Evolutionary conservation across 208 protist genomes (phyloP).

Genomic region (Trypanosoma avium): DNA sequence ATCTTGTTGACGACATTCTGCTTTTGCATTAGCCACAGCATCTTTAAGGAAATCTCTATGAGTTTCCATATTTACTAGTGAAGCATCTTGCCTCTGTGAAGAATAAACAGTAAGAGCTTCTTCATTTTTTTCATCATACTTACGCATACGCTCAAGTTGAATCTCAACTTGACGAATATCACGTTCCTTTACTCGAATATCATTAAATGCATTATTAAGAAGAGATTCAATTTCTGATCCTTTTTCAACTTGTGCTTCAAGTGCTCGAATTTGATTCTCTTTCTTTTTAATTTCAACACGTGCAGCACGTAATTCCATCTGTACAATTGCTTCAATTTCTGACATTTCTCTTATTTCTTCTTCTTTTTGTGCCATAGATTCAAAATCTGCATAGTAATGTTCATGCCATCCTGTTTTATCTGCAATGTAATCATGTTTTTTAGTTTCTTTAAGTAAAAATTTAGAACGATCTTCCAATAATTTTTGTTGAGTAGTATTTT

Average conservation of each 20-base stretch:
- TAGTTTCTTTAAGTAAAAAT: constrained; percentile 38
- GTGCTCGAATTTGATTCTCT: constrained; percentile 48
- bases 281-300: constrained; percentile 69
- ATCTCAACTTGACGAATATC: constrained; percentile 66
- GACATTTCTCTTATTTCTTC: constrained; percentile 64
- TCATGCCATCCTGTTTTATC: constrained; percentile 73
- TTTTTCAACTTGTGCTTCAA: constrained; percentile 41
- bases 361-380: constrained; percentile 33
- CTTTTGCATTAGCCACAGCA: constrained; percentile 64
- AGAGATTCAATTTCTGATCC: constrained; percentile 45
- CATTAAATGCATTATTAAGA: constrained; percentile 69
- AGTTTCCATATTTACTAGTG: constrained; percentile 62
- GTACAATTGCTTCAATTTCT: constrained; percentile 48
- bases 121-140: constrained; percentile 42
- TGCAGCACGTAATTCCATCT: constrained; percentile 58
- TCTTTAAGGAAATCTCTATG: constrained; percentile 78
- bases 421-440: constrained; percentile 47
- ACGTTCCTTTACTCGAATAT: constrained; percentile 66
- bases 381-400: constrained; percentile 36
- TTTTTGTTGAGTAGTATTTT: constrained; percentile 69
- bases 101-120: constrained; percentile 45
- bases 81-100: constrained; percentile 32
- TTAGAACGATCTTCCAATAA: constrained; percentile 58
- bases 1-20: constrained; percentile 70
- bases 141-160: constrained; percentile 53